Conservation (phyloP, 495 filamentous ascomycete genomes). For the Penicillium coffeae region DNA sequence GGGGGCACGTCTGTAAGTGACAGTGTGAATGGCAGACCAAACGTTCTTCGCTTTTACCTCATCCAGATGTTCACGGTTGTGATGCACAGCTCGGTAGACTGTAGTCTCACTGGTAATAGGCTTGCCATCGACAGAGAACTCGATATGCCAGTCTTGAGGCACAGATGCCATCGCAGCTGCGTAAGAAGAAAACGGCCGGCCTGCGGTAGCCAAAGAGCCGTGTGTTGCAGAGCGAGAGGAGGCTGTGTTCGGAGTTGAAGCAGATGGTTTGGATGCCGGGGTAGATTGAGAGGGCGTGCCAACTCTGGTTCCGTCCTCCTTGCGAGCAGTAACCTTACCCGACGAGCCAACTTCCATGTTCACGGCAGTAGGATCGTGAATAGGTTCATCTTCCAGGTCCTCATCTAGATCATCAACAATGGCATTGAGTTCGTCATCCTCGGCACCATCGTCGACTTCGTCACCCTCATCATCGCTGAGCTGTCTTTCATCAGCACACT, state of each 20-base stretch:
- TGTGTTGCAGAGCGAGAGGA: constrained; percentile 28
- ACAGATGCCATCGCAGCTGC: constrained; percentile 66
- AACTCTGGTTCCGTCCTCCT: constrained; percentile 89
- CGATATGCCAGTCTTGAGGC: constrained; percentile 97
- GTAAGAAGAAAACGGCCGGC: constrained; percentile 62
- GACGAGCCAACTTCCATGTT: constrained; percentile 88
- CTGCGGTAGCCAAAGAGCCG: constrained; percentile 41
- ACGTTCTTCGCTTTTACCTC: constrained; percentile 70
- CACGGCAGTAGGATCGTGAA: constrained; percentile 79
- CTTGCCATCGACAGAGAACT: constrained; percentile 86
- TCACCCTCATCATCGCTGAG: constrained; percentile 74
- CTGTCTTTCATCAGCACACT: constrained; percentile 92
- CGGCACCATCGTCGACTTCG: constrained; percentile 62
- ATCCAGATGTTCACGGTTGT: constrained; percentile 58
- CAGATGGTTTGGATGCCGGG: constrained; percentile 44
- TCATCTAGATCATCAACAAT: constrained; percentile 90
- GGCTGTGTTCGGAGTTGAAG: constrained; percentile 31
- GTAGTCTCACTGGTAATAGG: constrained; percentile 87
- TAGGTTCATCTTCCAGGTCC: constrained; percentile 70
- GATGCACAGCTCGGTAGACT: constrained; percentile 91
- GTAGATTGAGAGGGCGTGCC: constrained; percentile 75
- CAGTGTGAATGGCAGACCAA: constrained; percentile 85
- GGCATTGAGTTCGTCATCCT: constrained; percentile 69
- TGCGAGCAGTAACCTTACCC: constrained; percentile 92
- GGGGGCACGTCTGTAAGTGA: constrained; percentile 83